A percentile compares a stretch with the other conserved stretches of the same genome.
These are phyloP conservation scores for Tylopilus sp. DNA, from an alignment of 768 basidiomycete genomes.

Conservation along the genomic window DNA sequence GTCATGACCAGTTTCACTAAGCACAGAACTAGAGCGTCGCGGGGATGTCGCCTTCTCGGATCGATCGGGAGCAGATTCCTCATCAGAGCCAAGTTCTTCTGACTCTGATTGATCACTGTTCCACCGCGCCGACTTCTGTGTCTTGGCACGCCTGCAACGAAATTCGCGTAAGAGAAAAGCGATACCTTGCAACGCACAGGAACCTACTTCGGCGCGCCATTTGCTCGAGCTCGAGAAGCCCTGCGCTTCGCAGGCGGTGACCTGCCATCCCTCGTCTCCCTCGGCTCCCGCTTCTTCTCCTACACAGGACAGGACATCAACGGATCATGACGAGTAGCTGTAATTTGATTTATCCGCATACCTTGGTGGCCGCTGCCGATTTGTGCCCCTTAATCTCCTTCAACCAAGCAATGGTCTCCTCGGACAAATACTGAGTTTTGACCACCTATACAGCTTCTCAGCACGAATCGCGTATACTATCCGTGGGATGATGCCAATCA, in stretches of 20 bases:
- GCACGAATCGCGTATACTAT: neutral
- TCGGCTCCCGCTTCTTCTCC: slow-evolving; percentile 35
- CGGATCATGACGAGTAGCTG: neutral
- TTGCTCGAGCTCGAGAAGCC: slow-evolving; percentile 34
- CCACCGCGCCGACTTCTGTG: slow-evolving; percentile 27
- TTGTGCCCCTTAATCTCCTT: slow-evolving; percentile 42
- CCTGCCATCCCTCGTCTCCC: slow-evolving; percentile 51
- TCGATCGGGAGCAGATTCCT: slow-evolving; percentile 41
- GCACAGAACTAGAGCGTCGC: slow-evolving; percentile 34
- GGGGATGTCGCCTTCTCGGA: slow-evolving; percentile 21
- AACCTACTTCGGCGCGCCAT: slow-evolving; percentile 27
- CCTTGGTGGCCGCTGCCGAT: slow-evolving; percentile 30
- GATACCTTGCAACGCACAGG: neutral
- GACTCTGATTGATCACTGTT: slow-evolving; percentile 32
- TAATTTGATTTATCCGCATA: slow-evolving; percentile 10
- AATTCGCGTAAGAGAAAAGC: slow-evolving; percentile 7
- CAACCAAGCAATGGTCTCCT: slow-evolving; percentile 56
- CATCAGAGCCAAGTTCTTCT: slow-evolving; percentile 24
- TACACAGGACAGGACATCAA: slow-evolving; percentile 16
- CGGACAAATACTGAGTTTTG: slow-evolving; percentile 65
- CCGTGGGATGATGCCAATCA: slow-evolving; percentile 18
- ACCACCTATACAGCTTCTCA: slow-evolving; percentile 48
- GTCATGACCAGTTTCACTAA: slow-evolving; percentile 33
- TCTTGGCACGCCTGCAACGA: slow-evolving; percentile 26
- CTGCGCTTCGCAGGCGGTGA: slow-evolving; percentile 51